These are phyloP conservation scores for Magnaporthiopsis rhizophila DNA, from an alignment of 2,329 filamentous ascomycete species.

Conservation along the genomic window DNA sequence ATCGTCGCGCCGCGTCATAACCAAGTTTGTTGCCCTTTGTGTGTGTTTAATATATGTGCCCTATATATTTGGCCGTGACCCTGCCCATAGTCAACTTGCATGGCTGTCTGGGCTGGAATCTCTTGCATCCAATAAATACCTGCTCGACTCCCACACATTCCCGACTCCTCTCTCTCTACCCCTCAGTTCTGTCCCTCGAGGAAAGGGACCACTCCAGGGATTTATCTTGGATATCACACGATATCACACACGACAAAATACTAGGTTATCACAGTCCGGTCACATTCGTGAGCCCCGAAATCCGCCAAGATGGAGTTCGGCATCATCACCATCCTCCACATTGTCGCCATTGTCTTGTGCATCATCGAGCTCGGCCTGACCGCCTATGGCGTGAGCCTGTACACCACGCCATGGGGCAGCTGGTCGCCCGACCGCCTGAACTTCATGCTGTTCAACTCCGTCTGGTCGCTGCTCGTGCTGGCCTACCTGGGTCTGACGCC, in stretches of 20 bases:
- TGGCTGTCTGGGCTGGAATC: background rate
- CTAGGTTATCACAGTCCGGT: background rate
- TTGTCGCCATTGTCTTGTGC: constrained; percentile 58
- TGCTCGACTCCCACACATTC: background rate
- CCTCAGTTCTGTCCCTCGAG: background rate
- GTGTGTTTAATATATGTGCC: background rate
- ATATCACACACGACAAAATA: background rate
- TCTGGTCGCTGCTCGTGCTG: constrained; percentile 69
- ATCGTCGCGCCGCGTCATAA: background rate
- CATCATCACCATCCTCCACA: constrained; percentile 56
- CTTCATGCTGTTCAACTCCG: constrained; percentile 71
- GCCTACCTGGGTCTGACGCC: constrained; percentile 63
- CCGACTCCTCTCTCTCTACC: background rate
- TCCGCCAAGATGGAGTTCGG: constrained; percentile 39
- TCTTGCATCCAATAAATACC: background rate
- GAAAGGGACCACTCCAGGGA: too few relatives aligned
- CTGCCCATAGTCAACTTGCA: background rate
- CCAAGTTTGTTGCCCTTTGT: too few relatives aligned
- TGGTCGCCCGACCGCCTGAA: constrained; percentile 50
- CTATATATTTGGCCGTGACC: background rate
- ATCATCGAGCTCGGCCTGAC: constrained; percentile 69
- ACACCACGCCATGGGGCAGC: constrained; percentile 14
- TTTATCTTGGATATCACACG: background rate
- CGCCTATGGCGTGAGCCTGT: constrained; percentile 39
- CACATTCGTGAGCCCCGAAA: background rate